Evolutionary conservation across 495 filamentous ascomycete species (phyloP).

Genomic region (Trichoderma asperelloides): DNA sequence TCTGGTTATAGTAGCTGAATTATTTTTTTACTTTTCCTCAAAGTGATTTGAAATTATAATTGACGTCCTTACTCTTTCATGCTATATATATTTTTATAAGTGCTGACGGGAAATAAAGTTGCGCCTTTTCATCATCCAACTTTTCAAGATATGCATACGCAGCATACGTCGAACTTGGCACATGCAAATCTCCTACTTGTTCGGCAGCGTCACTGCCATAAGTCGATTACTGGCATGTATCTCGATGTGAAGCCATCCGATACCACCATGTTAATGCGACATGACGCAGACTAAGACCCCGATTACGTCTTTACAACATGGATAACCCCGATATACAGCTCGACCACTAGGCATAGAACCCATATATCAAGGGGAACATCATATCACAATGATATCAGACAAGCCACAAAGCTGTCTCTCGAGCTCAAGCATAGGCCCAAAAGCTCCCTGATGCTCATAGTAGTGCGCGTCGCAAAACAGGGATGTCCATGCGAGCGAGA

Average conservation of each 20-base stretch:
- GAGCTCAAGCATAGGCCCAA: not conserved
- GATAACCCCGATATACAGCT: not conserved
- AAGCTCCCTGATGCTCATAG: not conserved
- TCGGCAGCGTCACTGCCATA: not conserved
- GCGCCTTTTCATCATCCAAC: not conserved
- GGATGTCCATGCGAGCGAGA: not conserved
- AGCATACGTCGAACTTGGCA: not conserved
- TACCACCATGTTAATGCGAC: not conserved
- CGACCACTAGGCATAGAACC: not conserved
- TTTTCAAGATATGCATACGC: not conserved
- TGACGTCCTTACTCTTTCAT: not conserved
- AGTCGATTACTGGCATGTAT: not conserved
- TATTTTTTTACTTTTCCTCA: not conserved
- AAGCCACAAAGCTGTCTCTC: not conserved
- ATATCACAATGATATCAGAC: constrained; percentile 9
- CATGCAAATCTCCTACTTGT: not conserved
- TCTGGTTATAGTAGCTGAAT: not conserved
- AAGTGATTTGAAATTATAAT: not conserved
- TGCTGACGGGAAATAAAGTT: not conserved
- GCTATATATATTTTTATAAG: not conserved
- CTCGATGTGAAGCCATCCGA: not conserved
- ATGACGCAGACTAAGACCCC: not conserved
- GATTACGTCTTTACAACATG: not conserved
- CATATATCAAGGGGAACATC: not conserved
- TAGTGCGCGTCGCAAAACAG: not conserved